phyloP scores from a whole-genome alignment of 768 basidiomycete genomes.

The Leccinum olivaceopallidum region DNA sequence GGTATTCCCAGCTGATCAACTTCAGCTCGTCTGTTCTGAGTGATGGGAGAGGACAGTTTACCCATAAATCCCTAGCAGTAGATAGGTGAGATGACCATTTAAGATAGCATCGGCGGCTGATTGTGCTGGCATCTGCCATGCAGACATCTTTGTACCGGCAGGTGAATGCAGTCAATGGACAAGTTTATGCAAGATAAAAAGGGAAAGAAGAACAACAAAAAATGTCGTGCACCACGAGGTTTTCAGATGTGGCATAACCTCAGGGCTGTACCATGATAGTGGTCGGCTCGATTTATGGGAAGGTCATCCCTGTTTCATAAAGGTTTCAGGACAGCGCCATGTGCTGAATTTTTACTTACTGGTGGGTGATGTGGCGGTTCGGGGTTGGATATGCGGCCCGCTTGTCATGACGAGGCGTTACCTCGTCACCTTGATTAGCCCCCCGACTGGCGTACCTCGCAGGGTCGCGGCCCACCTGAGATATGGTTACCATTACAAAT shows the following conservation, averaged over 20 bases:
- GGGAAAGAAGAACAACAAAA: neutral
- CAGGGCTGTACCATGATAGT: neutral
- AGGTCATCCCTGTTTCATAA: conserved; percentile 6
- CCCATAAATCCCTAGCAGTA: conserved; percentile 25
- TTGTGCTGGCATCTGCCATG: neutral
- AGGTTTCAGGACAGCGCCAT: conserved; percentile 6
- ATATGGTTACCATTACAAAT: neutral
- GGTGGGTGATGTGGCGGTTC: neutral
- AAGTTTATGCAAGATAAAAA: neutral
- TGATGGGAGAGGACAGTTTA: neutral
- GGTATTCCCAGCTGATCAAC: conserved; percentile 24
- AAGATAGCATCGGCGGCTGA: neutral
- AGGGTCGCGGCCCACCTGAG: neutral
- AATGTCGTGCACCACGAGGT: neutral
- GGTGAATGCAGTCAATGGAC: neutral
- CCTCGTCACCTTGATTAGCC: neutral
- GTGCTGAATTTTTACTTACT: neutral
- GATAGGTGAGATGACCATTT: conserved; percentile 1
- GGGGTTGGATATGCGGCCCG: neutral
- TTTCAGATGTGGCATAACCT: neutral
- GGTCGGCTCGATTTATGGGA: neutral
- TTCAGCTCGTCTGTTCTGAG: neutral
- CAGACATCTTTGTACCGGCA: conserved; percentile 1
- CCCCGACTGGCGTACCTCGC: neutral
- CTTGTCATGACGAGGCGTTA: neutral